Base-by-base conservation (phyloP, 2,329 filamentous ascomycete genomes). In the Cordyceps cateniannulata region DNA sequence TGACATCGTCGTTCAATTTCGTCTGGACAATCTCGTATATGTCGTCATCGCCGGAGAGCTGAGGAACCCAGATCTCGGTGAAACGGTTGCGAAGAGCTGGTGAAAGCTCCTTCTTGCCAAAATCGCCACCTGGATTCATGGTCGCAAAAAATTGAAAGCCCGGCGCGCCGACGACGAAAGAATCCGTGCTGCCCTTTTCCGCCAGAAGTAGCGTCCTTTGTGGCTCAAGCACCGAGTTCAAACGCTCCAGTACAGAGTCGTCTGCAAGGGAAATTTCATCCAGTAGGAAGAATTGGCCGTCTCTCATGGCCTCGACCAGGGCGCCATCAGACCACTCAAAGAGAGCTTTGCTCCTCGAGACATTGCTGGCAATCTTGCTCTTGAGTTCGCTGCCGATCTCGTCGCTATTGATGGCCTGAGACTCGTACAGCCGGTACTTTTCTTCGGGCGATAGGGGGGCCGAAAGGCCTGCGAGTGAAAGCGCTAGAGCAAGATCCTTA, bases 101-200 rank as follows among this genome's bases (percentile, higher is more conserved):
- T 1, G 95, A 99, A 14, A 99, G 82, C 72, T 99, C 95, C 67
- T 93, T 91, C 77, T 99, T 99, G 65, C 95, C 95, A 72, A 98
- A 99, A 70, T 99, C 95, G 50, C 96, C 95, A 55, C 96, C 96
- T 9, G 95, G 95, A 66, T 99, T 99, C 95, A 99, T 99, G 0
- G 95, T 99, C 3, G 95, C 93, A 62, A 99, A 85, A 74, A 99
- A 97, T 69, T 99, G 93, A 73, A 98, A 99, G 0, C 89, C 90
- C 45, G 88, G 80, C 12, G 81, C 75, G 6, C 89, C 95, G 44
- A 84, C 83, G 27, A 99, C 83, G 64, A 90, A 86, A 0, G 92
- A 92, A 71, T 96, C 87, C 5, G 89, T 82, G 2, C 90, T 85
- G 0, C 95, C 96, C 74, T 98, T 99, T 72, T 99, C 95, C 0